phyloP scores from a whole-genome alignment of 148 eudicot species.

The Chenopodium quinoa region DNA sequence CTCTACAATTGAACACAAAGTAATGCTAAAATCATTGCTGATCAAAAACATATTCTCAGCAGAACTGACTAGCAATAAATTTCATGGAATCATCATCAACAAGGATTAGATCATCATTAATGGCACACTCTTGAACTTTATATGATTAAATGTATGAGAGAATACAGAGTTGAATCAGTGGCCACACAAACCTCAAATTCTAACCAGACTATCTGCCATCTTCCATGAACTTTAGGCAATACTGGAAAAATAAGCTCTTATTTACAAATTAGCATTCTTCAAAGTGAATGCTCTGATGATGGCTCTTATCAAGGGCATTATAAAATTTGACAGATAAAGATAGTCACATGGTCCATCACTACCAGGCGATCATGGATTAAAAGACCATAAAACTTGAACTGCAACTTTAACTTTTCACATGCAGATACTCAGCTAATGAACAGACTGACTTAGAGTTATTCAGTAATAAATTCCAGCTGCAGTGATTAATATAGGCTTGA shows the following conservation, averaged over 20 bases:
- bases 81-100: background rate
- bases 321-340: background rate
- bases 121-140: background rate
- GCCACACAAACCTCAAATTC: background rate
- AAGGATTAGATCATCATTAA: background rate
- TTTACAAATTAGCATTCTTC: background rate
- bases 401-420: background rate
- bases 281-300: background rate
- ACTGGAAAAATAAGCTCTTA: background rate
- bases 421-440: background rate
- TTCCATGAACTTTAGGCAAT: too few species aligned
- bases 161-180: background rate
- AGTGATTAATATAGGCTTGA: too few species aligned
- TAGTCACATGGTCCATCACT: background rate
- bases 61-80: background rate
- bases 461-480: too few species aligned
- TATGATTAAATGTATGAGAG: background rate
- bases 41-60: slow-evolving; percentile 4
- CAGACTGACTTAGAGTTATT: background rate
- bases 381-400: background rate
- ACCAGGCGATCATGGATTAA: background rate
- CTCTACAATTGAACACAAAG: slow-evolving; percentile 46
- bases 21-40: slow-evolving; percentile 1
- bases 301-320: background rate
- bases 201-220: background rate